Conservation (phyloP, 805 yeast genomes). For the Starmera quercuum region DNA sequence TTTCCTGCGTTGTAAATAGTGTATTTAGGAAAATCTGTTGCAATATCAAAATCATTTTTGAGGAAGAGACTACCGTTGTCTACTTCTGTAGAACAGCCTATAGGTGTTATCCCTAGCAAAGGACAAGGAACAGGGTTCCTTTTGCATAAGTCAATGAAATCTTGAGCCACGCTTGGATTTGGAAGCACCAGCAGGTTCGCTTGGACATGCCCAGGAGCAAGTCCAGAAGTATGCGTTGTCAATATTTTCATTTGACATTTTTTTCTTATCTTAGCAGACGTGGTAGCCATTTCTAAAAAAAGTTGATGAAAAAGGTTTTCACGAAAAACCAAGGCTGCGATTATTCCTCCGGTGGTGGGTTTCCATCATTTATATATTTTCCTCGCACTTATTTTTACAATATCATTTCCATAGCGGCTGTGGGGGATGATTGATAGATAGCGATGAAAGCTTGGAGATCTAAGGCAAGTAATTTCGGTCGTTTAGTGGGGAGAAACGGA, state of each 20-base stretch:
- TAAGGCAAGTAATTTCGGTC: no score
- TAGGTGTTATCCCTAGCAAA: conserved; percentile 21
- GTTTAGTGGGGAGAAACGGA: no score
- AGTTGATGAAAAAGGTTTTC: no score
- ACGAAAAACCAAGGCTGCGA: no score
- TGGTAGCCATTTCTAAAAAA: no score
- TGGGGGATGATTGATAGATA: no score
- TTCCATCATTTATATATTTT: no score
- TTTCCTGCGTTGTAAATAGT: conserved; percentile 26
- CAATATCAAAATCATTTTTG: conserved; percentile 19
- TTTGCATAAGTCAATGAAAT: conserved; percentile 27
- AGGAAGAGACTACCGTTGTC: conserved; percentile 7
- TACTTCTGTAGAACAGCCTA: conserved; percentile 18
- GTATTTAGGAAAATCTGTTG: conserved; percentile 29
- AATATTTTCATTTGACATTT: conserved; percentile 9
- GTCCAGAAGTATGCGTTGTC: conserved; percentile 16
- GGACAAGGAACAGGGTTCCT: conserved; percentile 35
- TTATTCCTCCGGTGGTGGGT: no score
- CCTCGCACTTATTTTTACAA: no score
- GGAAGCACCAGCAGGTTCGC: conserved; percentile 33
- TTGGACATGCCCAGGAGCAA: conserved; percentile 25
- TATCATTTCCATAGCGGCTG: no score
- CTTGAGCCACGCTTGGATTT: conserved; percentile 19
- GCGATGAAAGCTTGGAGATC: no score
- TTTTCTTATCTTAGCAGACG: conserved; percentile 10